Percentiles rank a stretch among this genome's conserved stretches.
phyloP scores from a whole-genome alignment of 192 early-diverging fungal species.

The Mortierella hygrophila region DNA sequence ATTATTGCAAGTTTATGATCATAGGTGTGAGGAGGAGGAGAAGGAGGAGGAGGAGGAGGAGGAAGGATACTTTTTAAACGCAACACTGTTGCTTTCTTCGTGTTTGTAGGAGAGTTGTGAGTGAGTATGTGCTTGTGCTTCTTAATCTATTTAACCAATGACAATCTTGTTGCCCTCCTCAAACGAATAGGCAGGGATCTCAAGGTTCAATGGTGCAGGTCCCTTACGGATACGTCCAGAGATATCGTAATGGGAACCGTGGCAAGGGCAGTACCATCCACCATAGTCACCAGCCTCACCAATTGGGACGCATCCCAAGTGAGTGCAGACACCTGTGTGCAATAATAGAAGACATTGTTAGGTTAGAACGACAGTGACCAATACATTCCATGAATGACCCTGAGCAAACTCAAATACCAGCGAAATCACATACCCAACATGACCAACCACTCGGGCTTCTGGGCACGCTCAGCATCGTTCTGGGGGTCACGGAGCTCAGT shows the following conservation, averaged over 20 bases:
- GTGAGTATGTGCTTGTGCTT: neutral
- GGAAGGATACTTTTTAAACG: conserved; percentile 4
- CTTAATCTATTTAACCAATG: conserved; percentile 80
- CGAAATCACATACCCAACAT: conserved; percentile 86
- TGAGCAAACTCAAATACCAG: neutral
- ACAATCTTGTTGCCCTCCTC: conserved; percentile 82
- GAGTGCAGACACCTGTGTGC: conserved; percentile 60
- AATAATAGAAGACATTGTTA: neutral
- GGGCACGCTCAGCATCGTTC: conserved; percentile 88
- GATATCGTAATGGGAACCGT: conserved; percentile 99
- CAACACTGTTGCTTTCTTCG: conserved; percentile 1
- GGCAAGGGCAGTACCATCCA: conserved; percentile 99
- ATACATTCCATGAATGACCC: neutral
- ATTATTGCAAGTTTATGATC: conserved; percentile 9
- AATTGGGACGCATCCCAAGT: conserved; percentile 97
- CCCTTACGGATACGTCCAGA: conserved; percentile 98
- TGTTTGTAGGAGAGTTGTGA: neutral
- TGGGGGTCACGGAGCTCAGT: conserved; percentile 91
- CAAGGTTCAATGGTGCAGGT: conserved; percentile 98
- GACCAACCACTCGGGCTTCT: conserved; percentile 96
- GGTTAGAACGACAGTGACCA: neutral
- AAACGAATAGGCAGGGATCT: conserved; percentile 84
- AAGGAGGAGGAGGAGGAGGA: neutral
- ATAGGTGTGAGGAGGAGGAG: neutral
- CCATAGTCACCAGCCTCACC: conserved; percentile 98